These are phyloP conservation scores for Fusarium oligoseptatum DNA, from an alignment of 2,329 filamentous ascomycete species.

Conservation along the genomic window DNA sequence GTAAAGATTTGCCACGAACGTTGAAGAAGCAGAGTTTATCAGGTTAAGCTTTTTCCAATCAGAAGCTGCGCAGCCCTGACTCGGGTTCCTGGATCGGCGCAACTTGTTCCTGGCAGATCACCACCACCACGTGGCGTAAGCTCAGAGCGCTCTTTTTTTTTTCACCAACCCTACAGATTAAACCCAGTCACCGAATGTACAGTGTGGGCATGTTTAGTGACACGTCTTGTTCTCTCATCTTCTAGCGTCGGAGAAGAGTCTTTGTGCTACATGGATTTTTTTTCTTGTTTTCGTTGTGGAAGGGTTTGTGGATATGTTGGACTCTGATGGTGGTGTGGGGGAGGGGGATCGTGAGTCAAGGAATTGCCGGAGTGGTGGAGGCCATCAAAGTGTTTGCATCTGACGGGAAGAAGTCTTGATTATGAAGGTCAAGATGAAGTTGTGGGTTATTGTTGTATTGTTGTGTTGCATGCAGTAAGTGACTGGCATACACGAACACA, in stretches of 20 bases:
- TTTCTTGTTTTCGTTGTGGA: constrained; percentile 15
- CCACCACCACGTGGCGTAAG: constrained; percentile 34
- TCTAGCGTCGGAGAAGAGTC: neutral
- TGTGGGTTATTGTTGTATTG: neutral
- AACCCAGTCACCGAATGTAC: neutral
- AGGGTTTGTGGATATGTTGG: neutral
- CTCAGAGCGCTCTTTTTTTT: neutral
- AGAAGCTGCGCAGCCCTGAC: constrained; percentile 23
- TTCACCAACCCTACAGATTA: constrained; percentile 18
- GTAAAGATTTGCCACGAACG: neutral
- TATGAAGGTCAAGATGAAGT: neutral
- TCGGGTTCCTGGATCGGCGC: constrained; percentile 15
- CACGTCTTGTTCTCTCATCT: constrained; percentile 5
- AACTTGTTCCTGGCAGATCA: constrained; percentile 35
- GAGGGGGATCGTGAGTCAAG: neutral
- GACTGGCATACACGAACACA: neutral
- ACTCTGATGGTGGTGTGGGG: constrained; percentile 12
- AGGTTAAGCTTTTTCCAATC: constrained; percentile 24
- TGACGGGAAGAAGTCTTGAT: neutral
- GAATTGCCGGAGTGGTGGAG: constrained; percentile 14
- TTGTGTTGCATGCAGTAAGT: neutral
- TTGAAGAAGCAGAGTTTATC: neutral
- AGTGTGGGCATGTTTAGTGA: constrained; percentile 16
- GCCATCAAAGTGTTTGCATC: constrained; percentile 34
- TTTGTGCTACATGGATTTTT: constrained; percentile 2